Evolutionary conservation across 2,329 filamentous ascomycete species (phyloP).

Genomic region (Hymenoscyphus occultus): DNA sequence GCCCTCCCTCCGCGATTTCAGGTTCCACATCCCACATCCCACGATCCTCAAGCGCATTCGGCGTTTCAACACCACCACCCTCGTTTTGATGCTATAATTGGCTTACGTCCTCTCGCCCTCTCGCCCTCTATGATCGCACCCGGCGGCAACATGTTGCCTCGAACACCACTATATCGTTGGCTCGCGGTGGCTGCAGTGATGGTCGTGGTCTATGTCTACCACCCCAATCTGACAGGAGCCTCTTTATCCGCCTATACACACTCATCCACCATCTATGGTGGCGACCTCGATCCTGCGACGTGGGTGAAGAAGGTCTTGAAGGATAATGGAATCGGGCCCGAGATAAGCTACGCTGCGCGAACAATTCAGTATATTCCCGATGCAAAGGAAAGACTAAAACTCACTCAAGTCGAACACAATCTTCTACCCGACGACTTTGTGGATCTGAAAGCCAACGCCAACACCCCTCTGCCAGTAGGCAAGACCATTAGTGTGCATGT

Average conservation of each 20-base stretch:
- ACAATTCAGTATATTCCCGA: slow-evolving; percentile 33
- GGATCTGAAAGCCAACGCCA: slow-evolving; percentile 23
- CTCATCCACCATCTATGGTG: background rate
- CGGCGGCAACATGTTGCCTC: slow-evolving; percentile 20
- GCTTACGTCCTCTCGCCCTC: background rate
- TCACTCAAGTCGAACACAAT: slow-evolving; percentile 30
- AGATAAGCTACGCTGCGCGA: slow-evolving; percentile 32
- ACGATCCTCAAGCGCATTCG: background rate
- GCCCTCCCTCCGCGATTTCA: background rate
- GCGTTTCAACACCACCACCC: background rate
- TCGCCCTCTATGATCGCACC: slow-evolving; percentile 9
- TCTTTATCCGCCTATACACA: slow-evolving; percentile 12
- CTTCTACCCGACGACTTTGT: slow-evolving; percentile 29
- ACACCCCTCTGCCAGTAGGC: slow-evolving; percentile 22
- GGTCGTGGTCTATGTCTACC: slow-evolving; percentile 20
- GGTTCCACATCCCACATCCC: background rate
- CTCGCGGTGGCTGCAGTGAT: slow-evolving; percentile 21
- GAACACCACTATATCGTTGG: slow-evolving; percentile 26
- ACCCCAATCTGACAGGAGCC: slow-evolving; percentile 19
- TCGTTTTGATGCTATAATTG: slow-evolving; percentile 1
- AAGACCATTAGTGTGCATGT: slow-evolving; percentile 30
- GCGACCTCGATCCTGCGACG: slow-evolving; percentile 15
- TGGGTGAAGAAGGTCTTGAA: slow-evolving; percentile 29
- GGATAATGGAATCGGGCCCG: slow-evolving; percentile 28
- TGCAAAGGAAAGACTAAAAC: slow-evolving; percentile 24